Evolutionary conservation across 2,329 filamentous ascomycete species (phyloP).

Genomic region (Curvularia eragrostidis): DNA sequence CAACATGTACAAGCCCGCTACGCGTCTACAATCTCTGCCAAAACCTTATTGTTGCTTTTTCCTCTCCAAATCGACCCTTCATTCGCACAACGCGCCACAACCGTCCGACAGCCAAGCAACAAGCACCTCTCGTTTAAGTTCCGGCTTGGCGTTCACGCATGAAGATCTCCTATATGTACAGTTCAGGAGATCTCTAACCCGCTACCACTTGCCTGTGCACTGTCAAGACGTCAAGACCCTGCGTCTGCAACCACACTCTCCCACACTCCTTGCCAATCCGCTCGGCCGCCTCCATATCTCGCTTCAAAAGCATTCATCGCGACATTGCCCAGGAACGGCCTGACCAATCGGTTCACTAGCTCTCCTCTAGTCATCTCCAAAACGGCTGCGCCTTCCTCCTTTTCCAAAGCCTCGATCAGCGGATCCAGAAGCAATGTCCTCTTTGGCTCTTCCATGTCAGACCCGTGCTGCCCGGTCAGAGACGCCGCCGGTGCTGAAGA

Average conservation of each 20-base stretch:
- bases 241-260: conserved; percentile 43
- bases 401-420: conserved; percentile 43
- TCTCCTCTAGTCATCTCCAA: conserved; percentile 63
- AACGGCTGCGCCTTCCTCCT: conserved; percentile 52
- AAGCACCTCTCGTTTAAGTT: neutral
- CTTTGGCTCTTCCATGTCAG: conserved; percentile 26
- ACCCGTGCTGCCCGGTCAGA: conserved; percentile 1
- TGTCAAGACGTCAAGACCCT: conserved; percentile 9
- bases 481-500: conserved; percentile 14
- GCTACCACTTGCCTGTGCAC: neutral
- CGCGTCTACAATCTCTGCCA: neutral
- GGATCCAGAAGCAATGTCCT: conserved; percentile 54
- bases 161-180: neutral
- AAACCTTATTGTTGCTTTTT: neutral
- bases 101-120: neutral
- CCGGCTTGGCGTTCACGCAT: neutral
- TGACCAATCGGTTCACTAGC: conserved; percentile 76
- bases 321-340: conserved; percentile 88
- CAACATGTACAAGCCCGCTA: neutral
- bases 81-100: neutral
- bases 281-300: conserved; percentile 79
- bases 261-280: conserved; percentile 43
- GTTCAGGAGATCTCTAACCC: neutral
- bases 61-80: neutral
- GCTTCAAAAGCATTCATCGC: conserved; percentile 95